A percentile compares a stretch with the other conserved stretches of the same genome.
Conservation (phyloP, 805 yeast genomes). For the Torulaspora delbrueckii region DNA sequence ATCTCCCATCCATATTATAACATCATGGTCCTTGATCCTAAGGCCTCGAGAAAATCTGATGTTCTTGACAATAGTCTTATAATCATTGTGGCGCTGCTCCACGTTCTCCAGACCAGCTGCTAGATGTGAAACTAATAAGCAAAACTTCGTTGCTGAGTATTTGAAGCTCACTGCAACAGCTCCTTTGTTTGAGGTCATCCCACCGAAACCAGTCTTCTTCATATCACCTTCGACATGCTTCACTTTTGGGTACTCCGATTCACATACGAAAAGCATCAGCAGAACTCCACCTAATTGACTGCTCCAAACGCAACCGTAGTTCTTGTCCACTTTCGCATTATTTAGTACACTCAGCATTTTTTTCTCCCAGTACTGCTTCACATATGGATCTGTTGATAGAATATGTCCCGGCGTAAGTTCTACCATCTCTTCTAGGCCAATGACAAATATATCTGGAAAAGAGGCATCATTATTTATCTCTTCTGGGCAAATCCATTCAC, state of each 20-base stretch:
- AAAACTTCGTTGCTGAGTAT: slow-evolving; percentile 62
- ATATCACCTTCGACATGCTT: slow-evolving; percentile 63
- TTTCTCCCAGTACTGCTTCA: slow-evolving; percentile 60
- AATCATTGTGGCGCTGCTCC: slow-evolving; percentile 82
- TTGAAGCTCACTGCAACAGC: slow-evolving; percentile 68
- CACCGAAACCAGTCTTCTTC: slow-evolving; percentile 92
- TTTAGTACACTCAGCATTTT: slow-evolving; percentile 48
- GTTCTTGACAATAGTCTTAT: slow-evolving; percentile 69
- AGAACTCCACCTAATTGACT: slow-evolving; percentile 86
- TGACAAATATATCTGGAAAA: slow-evolving; percentile 62
- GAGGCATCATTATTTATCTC: slow-evolving; percentile 26
- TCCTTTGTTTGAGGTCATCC: slow-evolving; percentile 79
- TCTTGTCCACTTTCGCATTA: slow-evolving; percentile 36
- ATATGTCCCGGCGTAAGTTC: slow-evolving; percentile 81
- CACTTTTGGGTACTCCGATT: slow-evolving; percentile 47
- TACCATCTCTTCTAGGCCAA: slow-evolving; percentile 87
- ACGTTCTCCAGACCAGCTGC: slow-evolving; percentile 87
- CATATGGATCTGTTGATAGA: slow-evolving; percentile 66
- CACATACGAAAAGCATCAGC: slow-evolving; percentile 60
- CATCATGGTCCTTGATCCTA: slow-evolving; percentile 71
- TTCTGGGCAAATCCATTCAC: slow-evolving; percentile 73
- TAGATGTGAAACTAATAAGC: slow-evolving; percentile 80
- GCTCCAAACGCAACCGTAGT: slow-evolving; percentile 58
- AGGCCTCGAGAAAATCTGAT: slow-evolving; percentile 55
- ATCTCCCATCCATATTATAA: slow-evolving; percentile 88